Evolutionary conservation across 2,329 filamentous ascomycete species (phyloP).

Genomic region (Calonectria multiphialidica): DNA sequence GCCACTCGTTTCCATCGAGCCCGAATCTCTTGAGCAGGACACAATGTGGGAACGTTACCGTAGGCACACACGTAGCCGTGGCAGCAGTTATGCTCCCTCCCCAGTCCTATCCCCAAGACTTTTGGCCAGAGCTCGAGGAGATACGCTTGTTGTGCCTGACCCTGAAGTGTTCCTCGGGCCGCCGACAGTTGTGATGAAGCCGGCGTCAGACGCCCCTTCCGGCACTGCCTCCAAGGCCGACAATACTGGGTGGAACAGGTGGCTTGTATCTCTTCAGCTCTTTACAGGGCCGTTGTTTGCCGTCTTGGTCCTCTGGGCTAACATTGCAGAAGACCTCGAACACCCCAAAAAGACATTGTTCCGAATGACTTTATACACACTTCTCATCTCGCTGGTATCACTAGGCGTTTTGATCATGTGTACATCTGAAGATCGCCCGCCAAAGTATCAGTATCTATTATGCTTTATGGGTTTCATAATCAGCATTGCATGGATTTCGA

Average conservation of each 20-base stretch:
- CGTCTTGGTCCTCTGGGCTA: conserved; percentile 80
- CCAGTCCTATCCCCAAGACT: conserved; percentile 31
- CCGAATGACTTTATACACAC: conserved; percentile 70
- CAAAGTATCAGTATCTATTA: conserved; percentile 80
- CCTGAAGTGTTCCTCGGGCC: conserved; percentile 36
- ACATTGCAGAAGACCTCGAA: conserved; percentile 70
- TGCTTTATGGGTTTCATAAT: conserved; percentile 94
- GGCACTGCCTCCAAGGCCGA: conserved; percentile 52
- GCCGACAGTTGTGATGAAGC: conserved; percentile 43
- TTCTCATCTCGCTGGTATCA: conserved; percentile 76
- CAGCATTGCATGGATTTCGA: conserved; percentile 95
- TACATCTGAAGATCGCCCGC: conserved; percentile 75
- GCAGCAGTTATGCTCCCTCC: conserved; percentile 39
- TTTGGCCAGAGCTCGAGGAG: conserved; percentile 36
- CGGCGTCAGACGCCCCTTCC: conserved; percentile 49
- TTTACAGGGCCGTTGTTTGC: conserved; percentile 91
- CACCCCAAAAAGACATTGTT: conserved; percentile 64
- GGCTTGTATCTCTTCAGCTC: conserved; percentile 87
- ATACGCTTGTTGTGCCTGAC: conserved; percentile 25
- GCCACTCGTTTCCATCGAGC: conserved; percentile 52
- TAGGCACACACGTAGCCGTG: conserved; percentile 55
- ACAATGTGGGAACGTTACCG: conserved; percentile 72
- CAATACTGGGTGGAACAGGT: conserved; percentile 83
- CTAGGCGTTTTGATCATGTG: conserved; percentile 76
- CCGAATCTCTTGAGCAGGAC: conserved; percentile 54